These are phyloP conservation scores for Daedalea quercina DNA, from an alignment of 768 basidiomycete species.

Conservation along the genomic window DNA sequence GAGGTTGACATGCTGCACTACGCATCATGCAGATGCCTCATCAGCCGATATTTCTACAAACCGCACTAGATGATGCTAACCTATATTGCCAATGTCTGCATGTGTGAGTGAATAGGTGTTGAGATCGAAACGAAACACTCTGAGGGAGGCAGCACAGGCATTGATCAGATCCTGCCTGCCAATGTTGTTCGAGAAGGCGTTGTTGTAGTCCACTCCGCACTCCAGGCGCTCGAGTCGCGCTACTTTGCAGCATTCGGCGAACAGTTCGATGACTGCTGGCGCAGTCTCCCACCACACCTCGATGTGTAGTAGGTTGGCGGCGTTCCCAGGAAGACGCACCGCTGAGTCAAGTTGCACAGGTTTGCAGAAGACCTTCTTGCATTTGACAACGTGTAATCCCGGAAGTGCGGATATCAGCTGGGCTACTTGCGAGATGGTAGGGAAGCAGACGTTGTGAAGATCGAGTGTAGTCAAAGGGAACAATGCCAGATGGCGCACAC, in stretches of 20 bases:
- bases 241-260: not conserved
- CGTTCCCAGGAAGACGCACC: not conserved
- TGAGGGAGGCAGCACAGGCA: not conserved
- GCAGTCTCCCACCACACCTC: not conserved
- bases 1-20: not conserved
- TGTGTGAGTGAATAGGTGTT: not conserved
- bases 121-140: not conserved
- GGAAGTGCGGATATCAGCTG: not conserved
- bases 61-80: not conserved
- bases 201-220: not conserved
- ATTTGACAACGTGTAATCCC: not conserved
- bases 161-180: not conserved
- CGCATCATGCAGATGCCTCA: not conserved
- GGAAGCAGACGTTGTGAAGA: not conserved
- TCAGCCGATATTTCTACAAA: not conserved
- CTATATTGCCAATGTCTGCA: not conserved
- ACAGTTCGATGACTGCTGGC: not conserved
- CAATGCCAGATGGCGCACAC: not conserved
- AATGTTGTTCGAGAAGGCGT: not conserved
- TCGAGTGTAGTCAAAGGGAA: not conserved
- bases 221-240: not conserved
- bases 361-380: not conserved
- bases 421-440: not conserved
- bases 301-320: not conserved
- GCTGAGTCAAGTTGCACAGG: not conserved